Evolutionary conservation across 225 moss, liverwort and hornwort genomes (phyloP), one percentile per base, ranked within the genome.

Genomic region (Sphagnum tenellum): DNA sequence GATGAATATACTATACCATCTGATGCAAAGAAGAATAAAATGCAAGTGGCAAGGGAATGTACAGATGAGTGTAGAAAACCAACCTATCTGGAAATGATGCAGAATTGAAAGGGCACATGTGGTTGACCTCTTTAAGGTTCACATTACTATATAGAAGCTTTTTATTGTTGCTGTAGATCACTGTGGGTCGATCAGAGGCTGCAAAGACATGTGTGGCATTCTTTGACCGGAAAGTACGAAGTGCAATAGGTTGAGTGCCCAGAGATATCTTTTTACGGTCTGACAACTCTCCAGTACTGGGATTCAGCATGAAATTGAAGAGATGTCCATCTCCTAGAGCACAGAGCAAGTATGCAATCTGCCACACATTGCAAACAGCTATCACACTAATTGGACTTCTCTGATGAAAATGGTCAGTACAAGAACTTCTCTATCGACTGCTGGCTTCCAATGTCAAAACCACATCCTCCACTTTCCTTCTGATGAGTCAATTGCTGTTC

Each of bases 21-120:
- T 29, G 29, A 29, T 29, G 29, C 29, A 29, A 29, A 29, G 29
- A 29, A 29, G 29, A 0, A 29, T 1, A 1, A 29, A 29, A 29
- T 29, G 29, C 29, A 29, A 29, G 29, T 29, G 29, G 29, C 29
- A 29, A 29, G 29, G 29, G 29, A 29, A 29, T 29, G 29, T 29
- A 29, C 29, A 29, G 29, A 29, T 29, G 29, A 29, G 29, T 29
- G 29, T 29, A 29, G 29, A 29, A 29, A 29, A 67, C 7, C 4
- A 70, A 96, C 95, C 95, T 96, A 72, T 96, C 92, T 52, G 95
- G 92, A 76, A 96, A 96, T 70, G 95, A 92, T 70, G 95, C 92
- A 47, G 95, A 96, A 81, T 96, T 96, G 73, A 96, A 96, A 3
- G 92, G 95, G 70, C 95, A 96, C 95, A 96, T 92, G 65, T 96